These are phyloP conservation scores for Diplodia sapinea DNA, from an alignment of 2,329 filamentous ascomycete genomes.

Conservation along the genomic window DNA sequence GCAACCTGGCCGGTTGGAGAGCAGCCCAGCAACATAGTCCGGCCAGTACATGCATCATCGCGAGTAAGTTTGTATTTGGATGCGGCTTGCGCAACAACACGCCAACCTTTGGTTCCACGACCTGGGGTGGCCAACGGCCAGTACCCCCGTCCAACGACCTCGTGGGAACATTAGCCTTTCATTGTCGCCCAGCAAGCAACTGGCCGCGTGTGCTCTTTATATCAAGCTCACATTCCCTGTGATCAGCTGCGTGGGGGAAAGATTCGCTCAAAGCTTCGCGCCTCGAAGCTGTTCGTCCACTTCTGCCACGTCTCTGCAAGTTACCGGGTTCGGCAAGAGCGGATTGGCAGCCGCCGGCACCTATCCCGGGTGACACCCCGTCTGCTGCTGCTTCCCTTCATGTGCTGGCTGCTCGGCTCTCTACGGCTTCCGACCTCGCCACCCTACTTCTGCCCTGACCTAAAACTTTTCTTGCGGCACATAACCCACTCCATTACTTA, in stretches of 20 bases:
- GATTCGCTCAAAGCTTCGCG: not conserved
- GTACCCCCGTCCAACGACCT: not conserved
- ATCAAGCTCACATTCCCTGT: not conserved
- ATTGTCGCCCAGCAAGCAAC: not conserved
- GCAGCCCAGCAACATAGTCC: no score
- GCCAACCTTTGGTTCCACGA: not conserved
- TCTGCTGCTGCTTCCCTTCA: conserved; percentile 1
- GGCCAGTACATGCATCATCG: not conserved
- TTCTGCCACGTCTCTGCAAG: conserved; percentile 7
- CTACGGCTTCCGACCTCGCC: not conserved
- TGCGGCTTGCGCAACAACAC: not conserved
- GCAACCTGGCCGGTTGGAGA: not conserved
- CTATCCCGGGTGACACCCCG: not conserved
- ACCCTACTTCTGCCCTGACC: not conserved
- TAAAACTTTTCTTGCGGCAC: not conserved
- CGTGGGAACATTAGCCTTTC: not conserved
- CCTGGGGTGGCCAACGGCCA: not conserved
- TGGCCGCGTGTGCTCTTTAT: not conserved
- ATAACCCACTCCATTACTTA: not conserved
- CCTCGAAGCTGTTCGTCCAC: not conserved
- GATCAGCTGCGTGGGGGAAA: not conserved
- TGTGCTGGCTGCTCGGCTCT: not conserved
- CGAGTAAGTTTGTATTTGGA: not conserved
- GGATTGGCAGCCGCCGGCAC: not conserved
- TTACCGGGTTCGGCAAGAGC: conserved; percentile 9